phyloP scores from a whole-genome alignment of 495 filamentous ascomycete genomes.

The Hypoxylon lenormandii region DNA sequence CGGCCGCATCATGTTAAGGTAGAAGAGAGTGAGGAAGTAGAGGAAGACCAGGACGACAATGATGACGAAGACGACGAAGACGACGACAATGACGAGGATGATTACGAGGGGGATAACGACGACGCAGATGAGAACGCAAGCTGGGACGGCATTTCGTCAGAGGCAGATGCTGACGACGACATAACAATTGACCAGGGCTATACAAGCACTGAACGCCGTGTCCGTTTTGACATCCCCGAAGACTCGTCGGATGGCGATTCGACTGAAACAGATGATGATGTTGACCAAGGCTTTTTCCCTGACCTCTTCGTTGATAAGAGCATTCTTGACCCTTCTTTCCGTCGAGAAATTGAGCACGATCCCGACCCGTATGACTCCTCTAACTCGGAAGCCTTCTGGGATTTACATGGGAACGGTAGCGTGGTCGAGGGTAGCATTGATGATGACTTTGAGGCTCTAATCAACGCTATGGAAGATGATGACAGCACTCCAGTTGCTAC shows the following conservation, averaged over 20 bases:
- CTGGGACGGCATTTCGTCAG: conserved; percentile 70
- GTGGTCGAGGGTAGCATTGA: conserved; percentile 20
- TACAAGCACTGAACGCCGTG: conserved; percentile 63
- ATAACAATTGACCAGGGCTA: conserved; percentile 56
- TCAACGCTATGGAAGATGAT: conserved; percentile 43
- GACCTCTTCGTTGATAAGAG: conserved; percentile 79
- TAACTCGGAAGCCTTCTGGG: conserved; percentile 61
- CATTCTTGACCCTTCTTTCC: conserved; percentile 74
- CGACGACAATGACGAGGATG: conserved; percentile 54
- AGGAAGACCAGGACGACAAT: conserved; percentile 51
- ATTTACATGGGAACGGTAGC: conserved; percentile 53
- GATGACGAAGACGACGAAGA: conserved; percentile 55
- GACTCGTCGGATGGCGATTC: conserved; percentile 62
- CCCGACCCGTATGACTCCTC: conserved; percentile 64
- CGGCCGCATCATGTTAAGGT: conserved; percentile 50
- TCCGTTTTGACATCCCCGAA: conserved; percentile 64
- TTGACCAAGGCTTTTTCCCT: conserved; percentile 69
- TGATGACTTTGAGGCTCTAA: conserved; percentile 50
- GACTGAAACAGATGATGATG: conserved; percentile 59
- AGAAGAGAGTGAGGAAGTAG: conserved; percentile 50
- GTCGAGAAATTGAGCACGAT: conserved; percentile 75
- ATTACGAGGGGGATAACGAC: conserved; percentile 54
- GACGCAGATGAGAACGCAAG: conserved; percentile 60
- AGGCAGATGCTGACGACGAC: conserved; percentile 62
- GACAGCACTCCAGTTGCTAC: conserved; percentile 55